Base-by-base conservation (phyloP, 2,329 filamentous ascomycete species). In the Exophiala xenobiotica region DNA sequence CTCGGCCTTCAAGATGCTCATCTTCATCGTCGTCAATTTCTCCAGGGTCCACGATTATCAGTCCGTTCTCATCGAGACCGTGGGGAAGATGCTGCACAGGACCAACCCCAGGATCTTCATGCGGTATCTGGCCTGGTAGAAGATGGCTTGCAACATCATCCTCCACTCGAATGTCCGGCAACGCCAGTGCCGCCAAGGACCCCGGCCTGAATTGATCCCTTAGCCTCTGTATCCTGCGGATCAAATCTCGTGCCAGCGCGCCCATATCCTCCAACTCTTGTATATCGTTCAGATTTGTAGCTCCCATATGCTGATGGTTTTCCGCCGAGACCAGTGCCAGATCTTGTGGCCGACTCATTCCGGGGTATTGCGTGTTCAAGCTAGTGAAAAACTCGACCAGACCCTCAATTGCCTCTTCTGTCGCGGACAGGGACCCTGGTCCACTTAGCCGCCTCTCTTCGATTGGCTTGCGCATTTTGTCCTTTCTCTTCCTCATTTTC, bases 261-360 rank as follows among this genome's bases (percentile, higher is more conserved):
- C 56, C 57, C 44, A 62, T 60, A 26, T 61, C 56, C 46, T 61
- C 53, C 33, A 62, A 41, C 37, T 61, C 56, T 39, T 53, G 51
- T 29, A 61, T 53, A 12, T 61, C 59, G 11, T 49, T 47, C 26
- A 43, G 31, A 14, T 35, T 14, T 14, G 31, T 8, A 38, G 3
- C 18, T 9, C 11, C 12, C 9, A 14, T 12, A 35, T 12, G 31
- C 9, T 49, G 37, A 8, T 33, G 47, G n/a, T 41, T 46, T n/a
- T 39, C 39, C 18, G n/a, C n/a, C 26, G 22, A 11, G n/a, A n/a
- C n/a, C n/a, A n/a, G n/a, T n/a, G n/a, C 42, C 12, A n/a, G 6
- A 23, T 22, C 33, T 42, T 49, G 37, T 11, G 24, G 19, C 9
- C 45, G 45, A 11, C 35, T 35, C 6, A 33, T 39, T 7, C 38